A percentile compares a stretch with the other conserved stretches of the same genome.
Evolutionary conservation across 352 stramenopile genomes (phyloP).

Genomic region (Phytopythium montanum): DNA sequence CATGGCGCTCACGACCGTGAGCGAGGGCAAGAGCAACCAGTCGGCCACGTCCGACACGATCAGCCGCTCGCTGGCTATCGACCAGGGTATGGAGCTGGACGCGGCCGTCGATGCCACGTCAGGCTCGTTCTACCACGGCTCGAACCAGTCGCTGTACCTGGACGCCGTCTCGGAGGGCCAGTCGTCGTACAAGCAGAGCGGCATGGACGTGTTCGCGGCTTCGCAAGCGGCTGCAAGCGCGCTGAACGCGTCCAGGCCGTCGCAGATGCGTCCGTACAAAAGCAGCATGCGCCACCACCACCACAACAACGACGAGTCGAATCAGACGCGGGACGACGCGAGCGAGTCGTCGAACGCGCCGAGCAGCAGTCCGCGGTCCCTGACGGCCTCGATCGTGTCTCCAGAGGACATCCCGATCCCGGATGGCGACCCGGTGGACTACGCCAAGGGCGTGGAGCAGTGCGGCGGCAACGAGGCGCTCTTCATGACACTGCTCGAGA

Average conservation of each 20-base stretch:
- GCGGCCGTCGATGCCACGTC: neutral
- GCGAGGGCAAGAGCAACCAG: conserved; percentile 45
- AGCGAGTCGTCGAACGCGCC: conserved; percentile 21
- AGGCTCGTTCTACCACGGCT: conserved; percentile 10
- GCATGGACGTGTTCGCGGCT: conserved; percentile 4
- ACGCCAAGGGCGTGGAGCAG: conserved; percentile 74
- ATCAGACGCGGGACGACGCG: conserved; percentile 17
- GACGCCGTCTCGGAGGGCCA: conserved; percentile 18
- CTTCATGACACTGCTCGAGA: conserved; percentile 81
- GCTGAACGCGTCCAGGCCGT: conserved; percentile 8
- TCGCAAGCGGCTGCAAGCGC: conserved; percentile 4
- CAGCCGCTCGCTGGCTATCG: conserved; percentile 19
- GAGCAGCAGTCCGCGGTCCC: conserved; percentile 35
- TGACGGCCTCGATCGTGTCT: conserved; percentile 31
- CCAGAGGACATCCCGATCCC: conserved; percentile 74
- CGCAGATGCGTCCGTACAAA: conserved; percentile 2
- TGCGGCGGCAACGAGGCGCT: conserved; percentile 78
- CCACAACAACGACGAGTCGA: conserved; percentile 13
- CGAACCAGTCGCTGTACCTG: conserved; percentile 24
- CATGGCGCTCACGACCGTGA: conserved; percentile 49
- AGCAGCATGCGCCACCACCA: neutral
- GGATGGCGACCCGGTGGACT: conserved; percentile 76
- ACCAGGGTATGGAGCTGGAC: conserved; percentile 14
- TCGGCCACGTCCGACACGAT: conserved; percentile 41
- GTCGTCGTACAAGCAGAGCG: conserved; percentile 9